A percentile compares a stretch with the other conserved stretches of the same genome.
phyloP scores from a whole-genome alignment of 805 yeast species.

The Ascoidea tarda region DNA sequence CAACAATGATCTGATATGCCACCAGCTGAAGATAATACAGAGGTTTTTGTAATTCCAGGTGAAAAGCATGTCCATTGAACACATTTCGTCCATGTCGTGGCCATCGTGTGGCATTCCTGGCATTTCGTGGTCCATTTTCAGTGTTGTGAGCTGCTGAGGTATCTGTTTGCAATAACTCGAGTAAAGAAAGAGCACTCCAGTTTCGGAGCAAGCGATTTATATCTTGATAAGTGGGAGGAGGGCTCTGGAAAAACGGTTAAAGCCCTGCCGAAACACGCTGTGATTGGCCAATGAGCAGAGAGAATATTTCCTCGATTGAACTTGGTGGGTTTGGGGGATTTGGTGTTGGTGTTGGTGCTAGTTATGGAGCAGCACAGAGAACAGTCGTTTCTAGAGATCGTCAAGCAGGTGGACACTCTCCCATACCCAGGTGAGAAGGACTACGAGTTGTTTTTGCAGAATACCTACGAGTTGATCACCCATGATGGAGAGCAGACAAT shows the following conservation, averaged over 20 bases:
- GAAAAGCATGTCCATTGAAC: slow-evolving; percentile 38
- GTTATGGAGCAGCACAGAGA: neutral
- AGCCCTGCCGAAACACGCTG: no score
- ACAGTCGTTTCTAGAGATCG: slow-evolving; percentile 1
- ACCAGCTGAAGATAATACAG: slow-evolving; percentile 65
- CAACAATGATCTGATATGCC: slow-evolving; percentile 49
- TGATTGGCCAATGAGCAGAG: no score
- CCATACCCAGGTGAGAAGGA: slow-evolving; percentile 17
- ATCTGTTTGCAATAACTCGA: no score
- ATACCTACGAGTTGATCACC: slow-evolving; percentile 17
- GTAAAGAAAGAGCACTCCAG: no score
- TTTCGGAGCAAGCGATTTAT: no score
- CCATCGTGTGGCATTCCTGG: slow-evolving; percentile 18
- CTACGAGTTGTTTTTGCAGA: slow-evolving; percentile 1
- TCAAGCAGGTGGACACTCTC: slow-evolving; percentile 18
- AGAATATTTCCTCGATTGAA: no score
- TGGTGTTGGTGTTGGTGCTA: neutral
- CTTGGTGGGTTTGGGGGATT: neutral
- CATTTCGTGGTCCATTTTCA: slow-evolving; percentile 9
- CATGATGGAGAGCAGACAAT: slow-evolving; percentile 19
- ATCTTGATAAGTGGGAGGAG: no score
- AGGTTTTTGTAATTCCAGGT: slow-evolving; percentile 67
- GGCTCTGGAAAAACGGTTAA: no score
- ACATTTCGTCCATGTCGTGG: slow-evolving; percentile 38
- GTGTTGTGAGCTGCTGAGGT: no score